Evolutionary conservation across 352 stramenopile species (phyloP).

Genomic region (Phytophthora foliorum): DNA sequence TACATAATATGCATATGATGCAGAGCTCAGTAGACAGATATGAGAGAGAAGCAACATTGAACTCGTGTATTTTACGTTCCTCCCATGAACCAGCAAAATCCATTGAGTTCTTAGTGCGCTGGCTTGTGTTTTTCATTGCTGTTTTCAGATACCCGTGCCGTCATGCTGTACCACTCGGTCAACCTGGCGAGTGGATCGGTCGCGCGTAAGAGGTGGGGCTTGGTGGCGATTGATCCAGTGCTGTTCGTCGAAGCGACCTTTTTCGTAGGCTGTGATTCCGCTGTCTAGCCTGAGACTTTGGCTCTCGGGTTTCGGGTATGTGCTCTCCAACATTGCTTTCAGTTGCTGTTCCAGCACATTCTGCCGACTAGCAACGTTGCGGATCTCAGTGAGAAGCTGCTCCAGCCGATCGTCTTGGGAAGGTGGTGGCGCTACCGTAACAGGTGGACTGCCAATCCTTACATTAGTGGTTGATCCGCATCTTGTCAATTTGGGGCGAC

Average conservation of each 20-base stretch:
- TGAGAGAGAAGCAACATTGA: conserved; percentile 13
- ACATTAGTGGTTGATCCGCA: conserved; percentile 15
- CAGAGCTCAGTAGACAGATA: conserved; percentile 5
- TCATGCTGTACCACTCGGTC: conserved; percentile 28
- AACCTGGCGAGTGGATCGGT: conserved; percentile 25
- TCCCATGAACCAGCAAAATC: neutral
- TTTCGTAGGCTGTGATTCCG: conserved; percentile 17
- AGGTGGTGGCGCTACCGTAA: neutral
- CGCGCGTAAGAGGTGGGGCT: conserved; percentile 32
- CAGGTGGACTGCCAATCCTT: neutral
- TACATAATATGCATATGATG: no score
- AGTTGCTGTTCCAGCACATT: conserved; percentile 37
- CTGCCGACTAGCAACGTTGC: conserved; percentile 37
- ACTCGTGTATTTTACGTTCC: conserved; percentile 30
- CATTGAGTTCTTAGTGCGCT: neutral
- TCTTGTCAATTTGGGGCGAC: conserved; percentile 4
- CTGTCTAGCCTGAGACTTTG: conserved; percentile 3
- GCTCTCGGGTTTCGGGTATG: neutral
- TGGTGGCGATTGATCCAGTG: conserved; percentile 27
- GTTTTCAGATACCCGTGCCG: neutral
- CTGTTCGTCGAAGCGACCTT: conserved; percentile 49
- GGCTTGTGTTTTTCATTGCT: neutral
- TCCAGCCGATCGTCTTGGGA: conserved; percentile 23
- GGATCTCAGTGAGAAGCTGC: conserved; percentile 37
- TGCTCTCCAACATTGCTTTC: conserved; percentile 20